Base-by-base conservation (phyloP, 164 flowering plant genomes). In the Vitis vinifera region DNA sequence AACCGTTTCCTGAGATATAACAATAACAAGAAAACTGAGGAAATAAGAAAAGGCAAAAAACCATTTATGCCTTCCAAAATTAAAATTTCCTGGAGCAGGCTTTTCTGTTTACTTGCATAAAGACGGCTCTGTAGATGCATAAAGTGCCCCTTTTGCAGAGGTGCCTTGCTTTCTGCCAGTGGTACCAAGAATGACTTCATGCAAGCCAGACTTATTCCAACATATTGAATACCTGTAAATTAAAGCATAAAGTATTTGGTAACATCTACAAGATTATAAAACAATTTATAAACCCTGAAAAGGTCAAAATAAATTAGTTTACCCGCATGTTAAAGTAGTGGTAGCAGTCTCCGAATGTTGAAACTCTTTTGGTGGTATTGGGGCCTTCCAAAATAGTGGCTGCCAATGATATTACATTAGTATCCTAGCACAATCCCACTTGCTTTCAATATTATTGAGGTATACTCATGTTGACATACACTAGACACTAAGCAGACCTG, bases 151-250 rank as follows among this genome's bases (percentile, higher is more conserved):
- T 84, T 93, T 93, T 12, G 86, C 77, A n/a, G 98, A 89, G 61
- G 98, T 85, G 51, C 99, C 99, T 79, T 96, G 98, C 85, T 92
- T 96, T 81, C 99, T 86, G 57, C 99, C 99, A 48, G 97, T 96
- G 68, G 95, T 96, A 70, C 99, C 99, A 71, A 96, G 98, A 79
- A 96, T 82, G 64, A 96, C 98, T 78, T 96, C 97, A 78, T 93
- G 94, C 83, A 89, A 76, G 62, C 91, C 90, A 78, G 81, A 80
- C 59, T 74, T 86, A 62, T 91, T 91, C 98, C 99, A 96, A 79
- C 97, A 89, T 68, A 96, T 82, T 47, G 99, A 92, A 77, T 93
- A 96, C 67, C 99, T 96, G 69, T 2, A 37, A 50, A 68, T 52
- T 7, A 59, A 71, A 70, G 44, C 55, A 74, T 31, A n/a, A 27